Base-by-base conservation (phyloP, 164 flowering plant species). In the Vitis cinerea region DNA sequence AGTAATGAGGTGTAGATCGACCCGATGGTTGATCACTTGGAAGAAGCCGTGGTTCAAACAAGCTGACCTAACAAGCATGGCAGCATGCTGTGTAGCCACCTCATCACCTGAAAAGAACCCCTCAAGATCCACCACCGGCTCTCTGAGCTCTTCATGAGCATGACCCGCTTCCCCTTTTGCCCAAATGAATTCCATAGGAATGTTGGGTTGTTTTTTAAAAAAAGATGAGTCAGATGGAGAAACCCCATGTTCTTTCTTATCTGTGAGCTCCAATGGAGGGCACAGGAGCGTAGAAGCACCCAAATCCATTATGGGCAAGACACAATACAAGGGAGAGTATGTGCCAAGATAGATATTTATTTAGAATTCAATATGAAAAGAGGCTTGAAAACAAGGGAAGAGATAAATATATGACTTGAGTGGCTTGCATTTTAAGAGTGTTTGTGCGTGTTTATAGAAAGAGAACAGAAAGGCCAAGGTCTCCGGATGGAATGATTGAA, bases 21-120 rank as follows among this genome's bases (percentile, higher is more conserved):
- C 77, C 0, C 90, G 86, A 67, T 86, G 90, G 70, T 83, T 82
- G 49, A 70, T 67, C 27, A 86, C 85, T 48, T 78, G 90, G 73
- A 86, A 86, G 75, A 80, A 83, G 12, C 90, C 90, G 61, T 81
- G 86, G n/a, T 31, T 63, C 61, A 29, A 54, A 68, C 90, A 81
- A 1, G 86, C 85, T 9, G 47, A 49, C 47, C 66, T 70, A 3
- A 86, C 19, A n/a, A 75, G 79, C 60, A 47, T 37, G 2, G 83
- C 75, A 0, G 85, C 85, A 9, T 48, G 44, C 3, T 10, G 14
- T 0, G 70, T 80, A 3, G 78, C 79, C 8, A 10, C 50, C 16
- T 55, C 62, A 50, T 86, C 87, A 1, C 84, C 82, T 0, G 3
- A n/a, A 3, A 76, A 31, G 80, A 82, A 79, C 12, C 86, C 86